Base-by-base conservation (phyloP, 1,284 basidiomycete species). In the Sporisorium reilianum region DNA sequence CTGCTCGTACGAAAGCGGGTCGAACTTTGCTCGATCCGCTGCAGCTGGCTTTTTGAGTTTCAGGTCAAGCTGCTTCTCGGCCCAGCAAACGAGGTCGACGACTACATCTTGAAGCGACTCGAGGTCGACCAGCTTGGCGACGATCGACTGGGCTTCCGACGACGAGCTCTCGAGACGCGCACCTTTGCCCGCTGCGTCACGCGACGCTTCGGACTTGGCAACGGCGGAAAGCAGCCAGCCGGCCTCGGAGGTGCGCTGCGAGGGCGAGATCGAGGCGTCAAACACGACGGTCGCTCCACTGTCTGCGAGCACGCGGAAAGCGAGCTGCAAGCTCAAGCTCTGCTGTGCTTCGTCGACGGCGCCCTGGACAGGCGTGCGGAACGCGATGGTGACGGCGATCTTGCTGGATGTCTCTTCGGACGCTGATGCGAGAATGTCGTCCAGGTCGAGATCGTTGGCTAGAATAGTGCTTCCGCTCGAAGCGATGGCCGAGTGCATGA, bases 1-100 rank as follows among this genome's bases (percentile, higher is more conserved):
- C 45, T 80, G 69, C 62, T 84, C 82, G 60, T 80, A 84, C 4
- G 54, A 52, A 30, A 66, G 64, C n/a, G 81, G 69, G 23, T 82
- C 70, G 26, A 64, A 70, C 2, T 36, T 30, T 0, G 14, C 26
- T 16, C 6, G 5, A 12, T 20, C 25, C 20, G 55, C 55, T 34
- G 16, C n/a, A 41, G 41, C 41, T 32, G 73, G 68, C 41, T 64
- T 58, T 8, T 50, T 25, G 10, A 67, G 54, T 11, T 42, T 26
- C 32, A 71, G 20, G 7, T 26, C 56, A 11, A 75, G 45, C 26
- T 64, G 52, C 28, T 41, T 46, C 40, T 68, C 50, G n/a, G 68
- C 64, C 73, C 73, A 75, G 18, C 51, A 52, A 10, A 60, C 20
- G 2, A 69, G 56, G 9, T 40, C 46, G 25, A 67, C 30, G 36